Conservation (phyloP, 345 rosid genomes). For the Pistacia atlantica region DNA sequence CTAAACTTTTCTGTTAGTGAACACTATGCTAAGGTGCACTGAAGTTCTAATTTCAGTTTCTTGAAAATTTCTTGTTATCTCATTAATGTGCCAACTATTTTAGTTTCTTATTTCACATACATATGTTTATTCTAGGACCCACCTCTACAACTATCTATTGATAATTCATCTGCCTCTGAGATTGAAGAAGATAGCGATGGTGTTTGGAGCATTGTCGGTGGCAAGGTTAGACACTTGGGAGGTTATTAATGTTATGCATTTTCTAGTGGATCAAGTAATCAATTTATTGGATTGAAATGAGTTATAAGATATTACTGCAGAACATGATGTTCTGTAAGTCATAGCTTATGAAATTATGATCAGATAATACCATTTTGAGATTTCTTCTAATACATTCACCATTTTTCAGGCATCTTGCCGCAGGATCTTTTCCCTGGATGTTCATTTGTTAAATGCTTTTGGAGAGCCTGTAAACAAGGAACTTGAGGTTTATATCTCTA, state of each 20-base stretch:
- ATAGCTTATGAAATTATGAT: not conserved
- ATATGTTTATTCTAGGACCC: conserved; percentile 52
- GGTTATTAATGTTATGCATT: not conserved
- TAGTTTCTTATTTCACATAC: conserved; percentile 11
- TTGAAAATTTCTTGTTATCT: conserved; percentile 11
- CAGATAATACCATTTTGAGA: not conserved
- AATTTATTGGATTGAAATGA: not conserved
- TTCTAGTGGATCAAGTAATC: not conserved
- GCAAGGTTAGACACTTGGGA: conserved; percentile 54
- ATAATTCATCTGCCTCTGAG: conserved; percentile 56
- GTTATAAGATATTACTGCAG: not conserved
- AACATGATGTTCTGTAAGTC: not conserved
- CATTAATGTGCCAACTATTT: conserved; percentile 2
- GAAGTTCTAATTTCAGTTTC: not conserved
- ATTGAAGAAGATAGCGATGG: conserved; percentile 69
- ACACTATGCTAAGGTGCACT: conserved; percentile 48
- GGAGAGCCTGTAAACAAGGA: conserved; percentile 62
- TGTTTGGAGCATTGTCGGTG: conserved; percentile 77
- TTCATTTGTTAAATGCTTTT: conserved; percentile 64
- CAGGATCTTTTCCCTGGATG: conserved; percentile 74
- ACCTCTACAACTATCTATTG: conserved; percentile 63
- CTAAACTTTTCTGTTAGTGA: conserved; percentile 40
- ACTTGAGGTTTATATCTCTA: conserved; percentile 52
- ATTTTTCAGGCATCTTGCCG: conserved; percentile 62
- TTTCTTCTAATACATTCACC: conserved; percentile 14